Evolutionary conservation across 306 rosid species (phyloP).

Genomic region (Prunus fruticosa): DNA sequence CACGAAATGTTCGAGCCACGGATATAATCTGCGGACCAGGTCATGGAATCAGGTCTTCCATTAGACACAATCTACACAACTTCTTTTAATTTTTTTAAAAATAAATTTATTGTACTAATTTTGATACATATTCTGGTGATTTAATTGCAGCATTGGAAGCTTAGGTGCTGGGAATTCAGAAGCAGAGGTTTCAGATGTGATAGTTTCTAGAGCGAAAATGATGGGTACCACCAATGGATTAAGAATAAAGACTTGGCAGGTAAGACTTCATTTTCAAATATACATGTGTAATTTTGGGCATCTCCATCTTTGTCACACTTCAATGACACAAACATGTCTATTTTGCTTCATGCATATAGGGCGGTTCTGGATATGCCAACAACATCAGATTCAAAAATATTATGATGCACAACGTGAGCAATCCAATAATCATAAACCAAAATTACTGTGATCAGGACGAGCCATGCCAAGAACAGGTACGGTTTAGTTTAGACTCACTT

Average conservation of each 20-base stretch:
- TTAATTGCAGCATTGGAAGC: constrained; percentile 70
- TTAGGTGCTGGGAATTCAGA: constrained; percentile 59
- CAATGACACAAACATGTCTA: background rate
- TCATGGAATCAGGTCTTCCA: constrained; percentile 78
- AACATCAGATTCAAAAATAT: constrained; percentile 54
- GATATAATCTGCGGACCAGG: constrained; percentile 82
- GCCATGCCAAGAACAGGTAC: constrained; percentile 59
- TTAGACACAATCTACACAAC: background rate
- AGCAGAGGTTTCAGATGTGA: constrained; percentile 64
- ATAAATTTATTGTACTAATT: background rate
- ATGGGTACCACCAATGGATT: constrained; percentile 78
- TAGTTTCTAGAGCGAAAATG: constrained; percentile 48
- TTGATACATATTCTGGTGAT: background rate
- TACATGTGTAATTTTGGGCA: background rate
- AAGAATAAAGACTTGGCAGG: constrained; percentile 96
- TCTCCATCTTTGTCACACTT: background rate
- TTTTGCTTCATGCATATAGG: constrained; percentile 27
- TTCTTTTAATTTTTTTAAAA: background rate
- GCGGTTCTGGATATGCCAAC: constrained; percentile 74
- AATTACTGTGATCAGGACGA: constrained; percentile 62
- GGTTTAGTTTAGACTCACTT: no score
- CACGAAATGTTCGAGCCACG: constrained; percentile 47
- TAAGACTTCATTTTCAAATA: constrained; percentile 12
- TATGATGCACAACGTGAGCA: constrained; percentile 57
- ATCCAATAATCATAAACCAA: constrained; percentile 88